Base-by-base conservation (phyloP, 2,329 filamentous ascomycete species). In the Claviceps paspali region DNA sequence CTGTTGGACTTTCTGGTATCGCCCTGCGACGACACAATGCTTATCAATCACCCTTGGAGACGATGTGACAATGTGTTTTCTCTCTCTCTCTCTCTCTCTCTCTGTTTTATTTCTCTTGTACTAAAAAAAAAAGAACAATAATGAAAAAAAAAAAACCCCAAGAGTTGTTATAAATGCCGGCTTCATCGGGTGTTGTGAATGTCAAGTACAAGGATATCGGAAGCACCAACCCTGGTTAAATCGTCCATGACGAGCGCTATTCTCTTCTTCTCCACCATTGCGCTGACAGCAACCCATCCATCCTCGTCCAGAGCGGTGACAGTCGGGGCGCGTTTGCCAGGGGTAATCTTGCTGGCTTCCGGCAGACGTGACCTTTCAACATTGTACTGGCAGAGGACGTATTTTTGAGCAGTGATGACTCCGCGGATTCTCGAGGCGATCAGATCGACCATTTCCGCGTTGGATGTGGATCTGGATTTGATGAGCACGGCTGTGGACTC, bases 301-400 rank as follows among this genome's bases (percentile, higher is more conserved):
- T 84, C 76, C 52, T 84, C 82, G 47, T 95, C 88, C 3, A 98
- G 68, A 12, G 81, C 67, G n/a, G 82, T 95, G 48, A 96, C 71
- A 2, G 88, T 96, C 2, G 91, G 84, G 2, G 91, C 87, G 35
- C 91, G 81, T 65, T 91, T 94, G 43, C 91, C 91, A 0, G 91
- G 91, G 0, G 91, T 95, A 54, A 96, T 82, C 48, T 71, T 71
- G 33, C 70, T 74, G 7, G 82, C 87, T 23, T 66, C 63, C 6
- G 67, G 52, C 39, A 98, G 73, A 38, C 73, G 71, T 33, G 61
- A 56, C 43, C 87, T 76, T 48, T 82, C 72, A 41, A 96, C 75
- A 62, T 98, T 98, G 70, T 96, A 98, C 54, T 92, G 86, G 66
- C 91, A 96, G 22, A 96, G 74, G 21, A 96, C 85, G 55, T 82